Evolutionary conservation across 257 asterid genomes (phyloP).

Genomic region (Mitragyna speciosa): DNA sequence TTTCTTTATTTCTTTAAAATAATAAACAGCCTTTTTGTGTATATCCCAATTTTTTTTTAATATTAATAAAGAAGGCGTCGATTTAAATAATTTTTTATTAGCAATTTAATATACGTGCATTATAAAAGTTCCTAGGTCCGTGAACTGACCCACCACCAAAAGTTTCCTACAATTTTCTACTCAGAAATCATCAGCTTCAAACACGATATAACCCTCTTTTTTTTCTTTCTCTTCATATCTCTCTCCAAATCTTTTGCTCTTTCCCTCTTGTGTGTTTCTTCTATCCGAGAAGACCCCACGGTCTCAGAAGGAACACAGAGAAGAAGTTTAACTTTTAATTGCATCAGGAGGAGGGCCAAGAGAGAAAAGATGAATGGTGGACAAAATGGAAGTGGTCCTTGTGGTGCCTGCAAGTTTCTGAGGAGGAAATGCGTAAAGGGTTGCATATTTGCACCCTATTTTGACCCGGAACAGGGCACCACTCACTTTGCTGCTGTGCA

Average conservation of each 20-base stretch:
- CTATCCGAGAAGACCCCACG: conserved; percentile 12
- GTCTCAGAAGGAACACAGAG: background rate
- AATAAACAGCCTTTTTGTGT: no score
- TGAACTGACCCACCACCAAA: conserved; percentile 57
- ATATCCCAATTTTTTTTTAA: no score
- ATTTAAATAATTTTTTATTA: no score
- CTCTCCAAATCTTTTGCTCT: conserved; percentile 25
- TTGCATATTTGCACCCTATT: conserved; percentile 47
- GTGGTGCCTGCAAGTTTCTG: conserved; percentile 50
- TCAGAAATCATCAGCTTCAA: conserved; percentile 7
- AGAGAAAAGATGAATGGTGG: conserved; percentile 26
- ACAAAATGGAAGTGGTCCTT: conserved; percentile 28
- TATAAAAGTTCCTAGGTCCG: background rate
- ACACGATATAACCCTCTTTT: background rate
- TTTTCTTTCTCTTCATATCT: conserved; percentile 6
- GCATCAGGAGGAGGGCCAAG: background rate
- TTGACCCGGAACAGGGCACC: conserved; percentile 39
- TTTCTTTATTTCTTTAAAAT: no score
- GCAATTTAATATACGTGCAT: background rate
- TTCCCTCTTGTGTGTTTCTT: background rate
- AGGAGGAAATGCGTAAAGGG: conserved; percentile 41
- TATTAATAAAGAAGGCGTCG: no score
- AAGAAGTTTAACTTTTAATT: no score
- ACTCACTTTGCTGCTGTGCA: conserved; percentile 46
- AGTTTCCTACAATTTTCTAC: conserved; percentile 25